phyloP scores from a whole-genome alignment of 768 basidiomycete genomes.

The Mycena belliarum region DNA sequence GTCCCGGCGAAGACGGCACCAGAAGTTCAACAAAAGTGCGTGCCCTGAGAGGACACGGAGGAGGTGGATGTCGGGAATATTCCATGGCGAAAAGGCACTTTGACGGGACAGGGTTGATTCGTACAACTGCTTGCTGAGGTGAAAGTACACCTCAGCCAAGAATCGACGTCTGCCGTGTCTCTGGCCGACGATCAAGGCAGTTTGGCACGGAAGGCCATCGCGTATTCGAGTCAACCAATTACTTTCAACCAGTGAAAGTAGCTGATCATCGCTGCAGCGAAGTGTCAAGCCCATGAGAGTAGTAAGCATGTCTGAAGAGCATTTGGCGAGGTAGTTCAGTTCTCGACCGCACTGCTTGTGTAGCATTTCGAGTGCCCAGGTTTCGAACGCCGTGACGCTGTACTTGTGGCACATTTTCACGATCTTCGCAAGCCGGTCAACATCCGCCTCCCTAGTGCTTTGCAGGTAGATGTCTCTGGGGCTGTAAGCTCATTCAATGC shows the following conservation, averaged over 20 bases:
- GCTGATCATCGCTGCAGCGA: neutral
- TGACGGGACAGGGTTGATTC: neutral
- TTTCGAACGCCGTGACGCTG: neutral
- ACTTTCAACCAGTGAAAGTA: neutral
- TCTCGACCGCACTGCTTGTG: neutral
- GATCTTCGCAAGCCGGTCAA: neutral
- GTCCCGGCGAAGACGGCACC: neutral
- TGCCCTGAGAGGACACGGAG: neutral
- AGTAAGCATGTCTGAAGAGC: neutral
- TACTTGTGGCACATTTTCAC: conserved; percentile 16
- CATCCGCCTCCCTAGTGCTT: neutral
- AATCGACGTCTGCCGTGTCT: neutral
- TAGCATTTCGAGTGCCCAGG: conserved; percentile 5
- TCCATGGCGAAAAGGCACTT: neutral
- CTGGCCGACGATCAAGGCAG: conserved; percentile 8
- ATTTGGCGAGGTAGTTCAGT: neutral
- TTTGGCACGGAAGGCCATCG: neutral
- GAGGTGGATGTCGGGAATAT: neutral
- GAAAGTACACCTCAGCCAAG: conserved; percentile 1
- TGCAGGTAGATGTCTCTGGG: conserved; percentile 10
- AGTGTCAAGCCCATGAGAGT: neutral
- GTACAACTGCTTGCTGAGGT: neutral
- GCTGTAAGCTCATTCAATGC: neutral
- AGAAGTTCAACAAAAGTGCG: neutral
- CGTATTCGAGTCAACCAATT: conserved; percentile 2